Conservation (phyloP, 768 basidiomycete species). For the Pleurotus tuoliensis region DNA sequence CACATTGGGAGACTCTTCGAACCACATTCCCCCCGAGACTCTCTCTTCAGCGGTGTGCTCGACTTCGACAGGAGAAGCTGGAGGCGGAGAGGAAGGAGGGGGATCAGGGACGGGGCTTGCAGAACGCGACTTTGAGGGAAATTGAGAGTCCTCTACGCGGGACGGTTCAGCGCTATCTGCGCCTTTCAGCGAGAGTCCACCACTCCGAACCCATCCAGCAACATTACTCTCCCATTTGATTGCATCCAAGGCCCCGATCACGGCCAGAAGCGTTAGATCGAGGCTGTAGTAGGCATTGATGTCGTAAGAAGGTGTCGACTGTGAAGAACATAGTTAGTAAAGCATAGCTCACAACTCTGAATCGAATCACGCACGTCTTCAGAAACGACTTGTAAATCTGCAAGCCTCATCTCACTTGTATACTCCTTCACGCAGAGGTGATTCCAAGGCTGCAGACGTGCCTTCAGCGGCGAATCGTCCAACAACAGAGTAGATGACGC, state of each 20-base stretch:
- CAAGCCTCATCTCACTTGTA: conserved; percentile 35
- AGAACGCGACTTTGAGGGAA: background rate
- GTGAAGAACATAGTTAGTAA: too few species aligned
- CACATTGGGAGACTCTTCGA: conserved; percentile 38
- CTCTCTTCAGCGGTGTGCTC: background rate
- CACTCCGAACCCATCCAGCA: conserved; percentile 60
- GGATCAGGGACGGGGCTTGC: background rate
- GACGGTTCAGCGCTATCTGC: background rate
- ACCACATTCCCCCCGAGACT: conserved; percentile 40
- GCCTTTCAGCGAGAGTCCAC: conserved; percentile 28
- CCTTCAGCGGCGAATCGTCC: conserved; percentile 55
- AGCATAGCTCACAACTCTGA: too few species aligned
- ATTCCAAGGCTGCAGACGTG: conserved; percentile 72
- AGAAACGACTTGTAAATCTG: conserved; percentile 19
- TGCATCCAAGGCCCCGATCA: conserved; percentile 62
- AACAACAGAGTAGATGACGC: conserved; percentile 43
- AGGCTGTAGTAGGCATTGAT: conserved; percentile 14
- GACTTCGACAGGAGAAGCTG: background rate
- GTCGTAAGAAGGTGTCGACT: background rate
- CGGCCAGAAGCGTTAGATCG: conserved; percentile 60
- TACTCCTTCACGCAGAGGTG: conserved; percentile 79
- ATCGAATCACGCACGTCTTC: too few species aligned
- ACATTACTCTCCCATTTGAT: conserved; percentile 59
- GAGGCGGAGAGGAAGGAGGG: background rate
- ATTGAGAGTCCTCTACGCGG: background rate